phyloP scores from a whole-genome alignment of 192 early-diverging fungal species.

The Paraglomus occultum region DNA sequence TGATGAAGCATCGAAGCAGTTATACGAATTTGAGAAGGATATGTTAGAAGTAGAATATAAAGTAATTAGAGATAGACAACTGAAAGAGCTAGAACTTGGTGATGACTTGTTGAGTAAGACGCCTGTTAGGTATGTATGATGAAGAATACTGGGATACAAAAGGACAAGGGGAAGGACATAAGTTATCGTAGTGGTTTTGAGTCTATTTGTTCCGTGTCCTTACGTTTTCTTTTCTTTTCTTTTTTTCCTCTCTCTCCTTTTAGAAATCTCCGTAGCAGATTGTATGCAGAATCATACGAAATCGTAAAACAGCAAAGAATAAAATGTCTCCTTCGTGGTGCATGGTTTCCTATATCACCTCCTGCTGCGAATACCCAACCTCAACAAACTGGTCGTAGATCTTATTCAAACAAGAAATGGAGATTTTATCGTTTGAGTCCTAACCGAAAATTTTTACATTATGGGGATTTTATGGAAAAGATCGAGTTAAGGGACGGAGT shows the following conservation, averaged over 20 bases:
- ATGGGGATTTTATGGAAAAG: conserved; percentile 61
- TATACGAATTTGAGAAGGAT: conserved; percentile 54
- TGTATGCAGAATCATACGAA: conserved; percentile 68
- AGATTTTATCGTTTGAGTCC: conserved; percentile 62
- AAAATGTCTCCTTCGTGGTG: conserved; percentile 56
- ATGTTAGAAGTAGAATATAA: conserved; percentile 62
- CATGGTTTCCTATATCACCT: conserved; percentile 59
- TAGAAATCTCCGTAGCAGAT: conserved; percentile 60
- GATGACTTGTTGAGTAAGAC: conserved; percentile 59
- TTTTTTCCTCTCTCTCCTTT: conserved; percentile 4
- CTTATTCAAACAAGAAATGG: conserved; percentile 35
- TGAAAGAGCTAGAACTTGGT: conserved; percentile 67
- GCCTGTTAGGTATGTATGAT: conserved; percentile 52
- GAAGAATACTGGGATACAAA: background rate
- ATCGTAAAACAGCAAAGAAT: conserved; percentile 70
- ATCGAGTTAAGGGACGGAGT: conserved; percentile 31
- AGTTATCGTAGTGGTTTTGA: background rate
- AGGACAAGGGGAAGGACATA: background rate
- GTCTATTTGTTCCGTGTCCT: background rate
- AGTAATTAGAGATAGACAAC: conserved; percentile 59
- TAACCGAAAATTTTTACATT: conserved; percentile 59
- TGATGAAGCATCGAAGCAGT: conserved; percentile 31
- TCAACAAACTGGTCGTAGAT: conserved; percentile 4
- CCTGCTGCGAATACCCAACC: background rate
- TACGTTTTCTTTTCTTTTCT: background rate